A percentile compares a stretch with the other conserved stretches of the same genome.
phyloP scores from a whole-genome alignment of 352 stramenopile species.

The Globisporangium ultimum region DNA sequence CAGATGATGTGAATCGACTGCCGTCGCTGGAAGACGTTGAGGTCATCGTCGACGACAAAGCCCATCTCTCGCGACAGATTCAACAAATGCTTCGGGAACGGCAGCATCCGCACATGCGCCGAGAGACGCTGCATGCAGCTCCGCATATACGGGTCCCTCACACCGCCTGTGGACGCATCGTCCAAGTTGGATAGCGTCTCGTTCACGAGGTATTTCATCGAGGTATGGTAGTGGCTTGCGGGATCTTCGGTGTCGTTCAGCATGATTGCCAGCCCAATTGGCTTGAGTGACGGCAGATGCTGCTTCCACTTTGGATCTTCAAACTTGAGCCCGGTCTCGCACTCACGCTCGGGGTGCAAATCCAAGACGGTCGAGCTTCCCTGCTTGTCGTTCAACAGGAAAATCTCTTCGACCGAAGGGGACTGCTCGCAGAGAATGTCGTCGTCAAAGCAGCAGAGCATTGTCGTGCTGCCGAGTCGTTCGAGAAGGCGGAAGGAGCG shows the following conservation, averaged over 20 bases:
- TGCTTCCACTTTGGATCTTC: slow-evolving; percentile 85
- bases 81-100: slow-evolving; percentile 77
- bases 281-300: slow-evolving; percentile 75
- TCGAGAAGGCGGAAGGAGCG: slow-evolving; percentile 78
- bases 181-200: slow-evolving; percentile 24
- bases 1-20: slow-evolving; percentile 85
- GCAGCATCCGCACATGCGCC: slow-evolving; percentile 80
- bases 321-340: slow-evolving; percentile 79
- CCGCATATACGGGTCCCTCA: slow-evolving; percentile 38
- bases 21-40: slow-evolving; percentile 55
- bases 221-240: slow-evolving; percentile 54
- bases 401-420: slow-evolving; percentile 81
- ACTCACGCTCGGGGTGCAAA: slow-evolving; percentile 65
- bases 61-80: slow-evolving; percentile 82
- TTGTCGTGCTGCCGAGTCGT: slow-evolving; percentile 77
- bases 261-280: slow-evolving; percentile 74
- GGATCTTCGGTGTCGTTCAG: slow-evolving; percentile 78
- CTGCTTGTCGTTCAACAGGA: slow-evolving; percentile 75
- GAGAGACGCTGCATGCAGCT: slow-evolving; percentile 78
- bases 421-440: slow-evolving; percentile 83
- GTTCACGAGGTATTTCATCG: slow-evolving; percentile 74
- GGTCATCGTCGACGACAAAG: slow-evolving; percentile 64
- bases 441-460: slow-evolving; percentile 88
- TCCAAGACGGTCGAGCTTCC: slow-evolving; percentile 69
- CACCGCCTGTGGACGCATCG: slow-evolving; percentile 10